Evolutionary conservation across 352 stramenopile genomes (phyloP).

Genomic region (Thalassiosira hispida): DNA sequence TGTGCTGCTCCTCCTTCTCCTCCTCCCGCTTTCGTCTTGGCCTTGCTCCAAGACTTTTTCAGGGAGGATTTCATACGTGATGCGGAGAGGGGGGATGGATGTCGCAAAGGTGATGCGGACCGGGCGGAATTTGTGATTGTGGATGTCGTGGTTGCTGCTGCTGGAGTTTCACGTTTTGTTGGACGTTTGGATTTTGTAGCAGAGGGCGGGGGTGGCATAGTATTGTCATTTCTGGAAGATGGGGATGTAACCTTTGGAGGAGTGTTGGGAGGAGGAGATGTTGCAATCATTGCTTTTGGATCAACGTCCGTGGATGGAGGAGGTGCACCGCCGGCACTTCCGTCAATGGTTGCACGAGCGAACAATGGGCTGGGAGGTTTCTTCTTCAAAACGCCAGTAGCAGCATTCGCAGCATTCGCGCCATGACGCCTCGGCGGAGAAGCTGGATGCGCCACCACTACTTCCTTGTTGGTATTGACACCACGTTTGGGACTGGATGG

Average conservation of each 20-base stretch:
- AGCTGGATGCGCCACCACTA: too few species aligned
- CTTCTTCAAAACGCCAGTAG: background rate
- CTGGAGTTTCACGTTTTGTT: background rate
- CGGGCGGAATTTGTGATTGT: conserved; percentile 7
- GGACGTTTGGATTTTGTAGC: background rate
- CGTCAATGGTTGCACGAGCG: background rate
- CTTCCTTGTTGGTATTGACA: background rate
- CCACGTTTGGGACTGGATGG: conserved; percentile 4
- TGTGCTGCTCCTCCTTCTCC: background rate
- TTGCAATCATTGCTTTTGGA: background rate
- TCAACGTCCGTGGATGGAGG: too few species aligned
- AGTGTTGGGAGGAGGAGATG: background rate
- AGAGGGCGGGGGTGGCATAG: conserved; percentile 3
- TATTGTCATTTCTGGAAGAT: background rate
- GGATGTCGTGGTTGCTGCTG: background rate
- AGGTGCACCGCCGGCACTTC: background rate
- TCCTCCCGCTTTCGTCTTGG: background rate
- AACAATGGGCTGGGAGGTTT: background rate
- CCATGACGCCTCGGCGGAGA: background rate
- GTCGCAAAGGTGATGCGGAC: conserved; percentile 25
- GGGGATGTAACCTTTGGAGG: background rate
- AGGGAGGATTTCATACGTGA: conserved; percentile 26
- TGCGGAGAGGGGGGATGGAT: conserved; percentile 28
- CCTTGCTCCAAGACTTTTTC: conserved; percentile 23
- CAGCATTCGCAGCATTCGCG: too few species aligned